Conservation (phyloP, 2,329 filamentous ascomycete genomes). For the Chaetomiaceae sp. region DNA sequence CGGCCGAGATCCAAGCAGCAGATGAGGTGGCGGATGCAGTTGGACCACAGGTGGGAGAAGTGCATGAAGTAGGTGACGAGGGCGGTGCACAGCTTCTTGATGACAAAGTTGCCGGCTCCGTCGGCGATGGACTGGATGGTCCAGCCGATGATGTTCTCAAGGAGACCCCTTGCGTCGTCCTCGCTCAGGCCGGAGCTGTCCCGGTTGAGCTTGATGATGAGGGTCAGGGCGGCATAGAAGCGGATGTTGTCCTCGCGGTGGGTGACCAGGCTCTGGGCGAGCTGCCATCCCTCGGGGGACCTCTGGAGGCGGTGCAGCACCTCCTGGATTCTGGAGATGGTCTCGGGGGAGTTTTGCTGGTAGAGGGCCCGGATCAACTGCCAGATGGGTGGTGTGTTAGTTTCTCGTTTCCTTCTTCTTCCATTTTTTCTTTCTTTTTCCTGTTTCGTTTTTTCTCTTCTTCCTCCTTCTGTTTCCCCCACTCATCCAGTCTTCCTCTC, state of each 20-base stretch:
- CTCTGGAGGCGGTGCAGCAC: slow-evolving; percentile 74
- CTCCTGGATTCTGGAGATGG: slow-evolving; percentile 56
- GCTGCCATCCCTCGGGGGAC: slow-evolving; percentile 76
- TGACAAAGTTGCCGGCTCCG: slow-evolving; percentile 55
- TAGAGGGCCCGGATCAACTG: slow-evolving; percentile 51
- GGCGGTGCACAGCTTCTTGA: slow-evolving; percentile 72
- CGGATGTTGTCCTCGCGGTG: slow-evolving; percentile 69
- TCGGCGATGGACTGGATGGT: slow-evolving; percentile 50
- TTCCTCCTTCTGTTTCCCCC: too few relatives aligned
- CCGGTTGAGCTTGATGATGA: slow-evolving; percentile 92
- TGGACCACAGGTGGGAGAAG: slow-evolving; percentile 62
- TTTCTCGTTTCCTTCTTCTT: background rate
- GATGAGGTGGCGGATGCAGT: slow-evolving; percentile 59
- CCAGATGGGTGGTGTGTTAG: slow-evolving; percentile 5
- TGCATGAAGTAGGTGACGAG: slow-evolving; percentile 71
- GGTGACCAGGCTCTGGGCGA: slow-evolving; percentile 70
- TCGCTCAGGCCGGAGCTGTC: slow-evolving; percentile 60
- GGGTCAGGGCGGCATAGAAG: slow-evolving; percentile 89
- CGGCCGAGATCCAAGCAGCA: slow-evolving; percentile 50
- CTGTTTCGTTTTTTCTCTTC: too few relatives aligned
- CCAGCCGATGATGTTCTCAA: slow-evolving; percentile 59
- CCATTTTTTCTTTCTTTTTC: background rate
- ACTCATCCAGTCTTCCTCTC: too few relatives aligned
- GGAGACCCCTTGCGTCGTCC: slow-evolving; percentile 53
- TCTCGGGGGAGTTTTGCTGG: slow-evolving; percentile 44